Evolutionary conservation across 179 eudicot species (phyloP).

Genomic region (Gypsophila paniculata): DNA sequence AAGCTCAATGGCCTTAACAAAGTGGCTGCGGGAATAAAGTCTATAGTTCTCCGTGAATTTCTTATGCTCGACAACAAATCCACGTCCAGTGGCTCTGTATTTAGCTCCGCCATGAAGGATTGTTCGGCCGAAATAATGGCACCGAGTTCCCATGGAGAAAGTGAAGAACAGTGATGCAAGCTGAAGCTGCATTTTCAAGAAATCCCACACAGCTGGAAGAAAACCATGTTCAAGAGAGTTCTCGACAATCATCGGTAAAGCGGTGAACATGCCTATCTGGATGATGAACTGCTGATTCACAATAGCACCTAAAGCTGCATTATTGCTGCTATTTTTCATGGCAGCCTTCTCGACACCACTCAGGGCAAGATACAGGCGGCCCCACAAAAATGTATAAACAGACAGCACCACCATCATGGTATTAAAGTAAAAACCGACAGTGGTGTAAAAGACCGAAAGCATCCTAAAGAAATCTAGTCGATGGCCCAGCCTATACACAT

Average conservation of each 20-base stretch:
- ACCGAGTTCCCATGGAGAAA: conserved; percentile 82
- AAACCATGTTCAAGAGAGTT: conserved; percentile 91
- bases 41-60: conserved; percentile 83
- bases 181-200: conserved; percentile 77
- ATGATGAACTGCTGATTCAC: conserved; percentile 83
- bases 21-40: conserved; percentile 87
- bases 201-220: conserved; percentile 84
- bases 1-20: conserved; percentile 89
- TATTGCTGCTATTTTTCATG: conserved; percentile 38
- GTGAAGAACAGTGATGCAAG: conserved; percentile 77
- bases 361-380: conserved; percentile 83
- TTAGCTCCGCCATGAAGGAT: conserved; percentile 96
- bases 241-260: conserved; percentile 92
- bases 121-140: conserved; percentile 86
- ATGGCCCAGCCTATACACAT: conserved; percentile 89
- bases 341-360: conserved; percentile 72
- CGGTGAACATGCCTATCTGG: conserved; percentile 88
- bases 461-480: conserved; percentile 89
- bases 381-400: conserved; percentile 85
- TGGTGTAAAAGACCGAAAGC: conserved; percentile 84
- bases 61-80: conserved; percentile 87
- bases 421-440: conserved; percentile 80
- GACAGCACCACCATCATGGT: conserved; percentile 73
- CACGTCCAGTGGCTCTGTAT: conserved; percentile 94
- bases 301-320: conserved; percentile 65